A percentile compares a stretch with the other conserved stretches of the same genome.
These are phyloP conservation scores for Podospora fimiseda DNA, from an alignment of 495 filamentous ascomycete genomes.

Conservation along the genomic window DNA sequence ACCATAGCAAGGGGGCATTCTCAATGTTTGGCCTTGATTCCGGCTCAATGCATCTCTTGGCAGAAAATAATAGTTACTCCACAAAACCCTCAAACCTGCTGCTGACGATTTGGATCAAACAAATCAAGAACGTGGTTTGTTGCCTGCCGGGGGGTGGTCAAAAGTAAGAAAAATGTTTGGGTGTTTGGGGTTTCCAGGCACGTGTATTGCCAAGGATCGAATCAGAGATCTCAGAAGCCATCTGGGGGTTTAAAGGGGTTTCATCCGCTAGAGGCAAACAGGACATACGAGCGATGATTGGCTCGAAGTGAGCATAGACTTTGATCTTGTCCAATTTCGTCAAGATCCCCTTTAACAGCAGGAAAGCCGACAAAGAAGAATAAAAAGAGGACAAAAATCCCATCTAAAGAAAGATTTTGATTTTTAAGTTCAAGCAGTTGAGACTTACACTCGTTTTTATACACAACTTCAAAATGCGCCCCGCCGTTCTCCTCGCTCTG, in stretches of 20 bases:
- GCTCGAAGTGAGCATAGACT: neutral
- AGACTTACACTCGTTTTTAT: no score
- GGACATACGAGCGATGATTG: neutral
- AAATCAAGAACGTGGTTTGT: no score
- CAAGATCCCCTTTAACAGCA: neutral
- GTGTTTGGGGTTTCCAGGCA: neutral
- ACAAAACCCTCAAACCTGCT: no score
- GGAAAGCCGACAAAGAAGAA: neutral
- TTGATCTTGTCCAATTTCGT: neutral
- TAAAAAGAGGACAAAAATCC: neutral
- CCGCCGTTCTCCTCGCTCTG: constrained; percentile 3
- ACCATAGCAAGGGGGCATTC: no score
- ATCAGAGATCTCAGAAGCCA: neutral
- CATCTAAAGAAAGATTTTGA: neutral
- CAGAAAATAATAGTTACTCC: no score
- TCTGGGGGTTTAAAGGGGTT: neutral
- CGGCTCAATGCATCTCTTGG: no score
- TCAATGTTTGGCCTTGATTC: no score
- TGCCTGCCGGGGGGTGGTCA: no score
- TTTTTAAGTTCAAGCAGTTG: neutral
- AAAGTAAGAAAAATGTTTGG: neutral
- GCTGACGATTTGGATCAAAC: no score
- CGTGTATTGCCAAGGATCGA: neutral
- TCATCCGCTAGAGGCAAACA: constrained; percentile 1
- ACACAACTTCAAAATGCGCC: constrained; percentile 2